Evolutionary conservation across 1,139 yeast species (phyloP).

Genomic region (Yamadazyma aaseri): DNA sequence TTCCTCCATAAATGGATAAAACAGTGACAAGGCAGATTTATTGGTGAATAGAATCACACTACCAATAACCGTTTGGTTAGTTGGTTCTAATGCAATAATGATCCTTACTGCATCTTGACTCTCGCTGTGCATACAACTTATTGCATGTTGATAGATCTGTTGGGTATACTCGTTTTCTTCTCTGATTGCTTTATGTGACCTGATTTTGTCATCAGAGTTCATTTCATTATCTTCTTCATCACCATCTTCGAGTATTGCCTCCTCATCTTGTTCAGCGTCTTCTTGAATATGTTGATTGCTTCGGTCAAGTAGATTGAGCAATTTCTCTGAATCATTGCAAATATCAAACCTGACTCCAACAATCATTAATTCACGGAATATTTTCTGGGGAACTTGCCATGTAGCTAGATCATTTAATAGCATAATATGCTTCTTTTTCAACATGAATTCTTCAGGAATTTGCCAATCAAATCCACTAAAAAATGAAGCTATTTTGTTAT

Average conservation of each 20-base stretch:
- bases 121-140: conserved; percentile 19
- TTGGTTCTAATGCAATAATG: conserved; percentile 57
- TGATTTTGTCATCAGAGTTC: conserved; percentile 7
- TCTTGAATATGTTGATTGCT: conserved; percentile 5
- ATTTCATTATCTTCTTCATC: conserved; percentile 8
- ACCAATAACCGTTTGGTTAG: conserved; percentile 54
- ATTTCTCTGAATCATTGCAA: conserved; percentile 41
- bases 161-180: conserved; percentile 17
- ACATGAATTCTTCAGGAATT: conserved; percentile 11
- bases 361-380: conserved; percentile 56
- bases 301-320: conserved; percentile 32
- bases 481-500: conserved; percentile 28
- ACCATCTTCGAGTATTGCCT: conserved; percentile 1
- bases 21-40: conserved; percentile 45
- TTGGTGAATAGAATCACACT: conserved; percentile 54
- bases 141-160: conserved; percentile 25
- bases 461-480: conserved; percentile 44
- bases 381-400: conserved; percentile 57
- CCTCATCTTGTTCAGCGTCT: not conserved
- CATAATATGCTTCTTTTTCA: conserved; percentile 33
- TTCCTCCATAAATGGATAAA: conserved; percentile 52
- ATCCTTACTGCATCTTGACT: conserved; percentile 39
- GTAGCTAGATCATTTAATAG: conserved; percentile 32
- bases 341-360: conserved; percentile 61
- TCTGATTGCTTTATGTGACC: conserved; percentile 4